These are phyloP conservation scores for Ganoderma lucidum DNA, from an alignment of 1,284 basidiomycete genomes.

Conservation along the genomic window DNA sequence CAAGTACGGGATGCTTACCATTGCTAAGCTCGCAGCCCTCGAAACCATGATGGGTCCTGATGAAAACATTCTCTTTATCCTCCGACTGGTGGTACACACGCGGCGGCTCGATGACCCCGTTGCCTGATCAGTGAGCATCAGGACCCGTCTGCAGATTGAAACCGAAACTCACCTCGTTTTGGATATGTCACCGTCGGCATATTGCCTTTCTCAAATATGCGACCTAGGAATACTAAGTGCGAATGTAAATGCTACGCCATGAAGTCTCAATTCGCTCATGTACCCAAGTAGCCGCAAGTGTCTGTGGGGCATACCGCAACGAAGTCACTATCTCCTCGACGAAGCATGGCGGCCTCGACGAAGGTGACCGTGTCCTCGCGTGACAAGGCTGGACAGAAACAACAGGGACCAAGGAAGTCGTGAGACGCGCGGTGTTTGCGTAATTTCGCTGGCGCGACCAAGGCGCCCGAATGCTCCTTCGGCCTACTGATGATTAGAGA, in stretches of 20 bases:
- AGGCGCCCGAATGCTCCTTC: neutral
- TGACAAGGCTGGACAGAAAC: neutral
- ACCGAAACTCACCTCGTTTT: neutral
- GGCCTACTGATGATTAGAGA: neutral
- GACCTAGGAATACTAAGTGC: neutral
- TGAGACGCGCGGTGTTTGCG: neutral
- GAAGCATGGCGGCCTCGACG: neutral
- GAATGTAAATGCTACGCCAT: neutral
- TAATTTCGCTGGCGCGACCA: neutral
- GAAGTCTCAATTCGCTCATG: neutral
- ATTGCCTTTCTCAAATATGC: neutral
- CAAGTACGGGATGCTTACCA: neutral
- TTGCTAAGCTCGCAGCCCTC: neutral
- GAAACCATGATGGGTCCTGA: neutral
- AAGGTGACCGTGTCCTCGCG: neutral
- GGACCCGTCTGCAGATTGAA: too few relatives aligned
- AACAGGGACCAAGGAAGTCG: neutral
- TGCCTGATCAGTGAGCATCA: neutral
- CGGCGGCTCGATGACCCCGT: neutral
- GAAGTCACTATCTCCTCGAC: neutral
- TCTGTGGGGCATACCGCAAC: neutral
- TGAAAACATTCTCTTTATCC: neutral
- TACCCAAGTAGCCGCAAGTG: neutral
- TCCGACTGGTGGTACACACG: neutral
- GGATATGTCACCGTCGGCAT: neutral